Base-by-base conservation (phyloP, 176 grass and related monocot species). In the Eragrostis nindensis region DNA sequence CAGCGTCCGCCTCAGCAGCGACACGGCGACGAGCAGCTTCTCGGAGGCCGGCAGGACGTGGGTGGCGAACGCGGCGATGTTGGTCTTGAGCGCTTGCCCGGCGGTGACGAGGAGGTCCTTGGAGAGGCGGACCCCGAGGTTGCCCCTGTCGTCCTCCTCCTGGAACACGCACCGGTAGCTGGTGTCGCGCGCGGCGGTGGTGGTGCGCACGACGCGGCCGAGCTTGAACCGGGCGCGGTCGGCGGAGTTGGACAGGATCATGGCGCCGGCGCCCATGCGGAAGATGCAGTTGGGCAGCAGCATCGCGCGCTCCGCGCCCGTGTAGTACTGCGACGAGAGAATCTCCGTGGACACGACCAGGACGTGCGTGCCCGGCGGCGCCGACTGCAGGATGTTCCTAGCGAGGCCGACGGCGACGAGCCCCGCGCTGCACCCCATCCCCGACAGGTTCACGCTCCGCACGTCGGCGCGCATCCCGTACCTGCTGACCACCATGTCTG, bases 241-340 rank as follows among this genome's bases (percentile, higher is more conserved):
- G 5, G 64, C 32, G 3, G 49, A 13, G 64, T 69, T 80, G 64
- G 64, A 56, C 4, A 80, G 62, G 77, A 80, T 80, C n/a, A 24
- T 68, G 64, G 77, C 77, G 63, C 64, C 77, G 36, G 77, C 77
- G 9, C 77, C 77, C 77, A 80, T 80, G 48, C 77, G 63, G 77
- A 80, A 80, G 48, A 80, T 49, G 49, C 62, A 68, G 64, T 80
- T 80, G 49, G 77, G 77, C n/a, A 80, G 48, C 64, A 80, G 64
- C 77, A 80, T 80, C 1, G 30, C n/a, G 4, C 77, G 64, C 5
- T 80, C 64, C 14, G 2, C 42, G 2, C 77, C 77, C 2, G 27
- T 16, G 77, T 80, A 80, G 64, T 68, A 68, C 77, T 68, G 62
- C 48, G 77, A 42, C 14, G 77, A 80, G 4, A 80, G 77, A 36